Percentiles rank a stretch among this genome's conserved stretches.
These are phyloP conservation scores for Leptoxyphium fumago DNA, from an alignment of 2,329 filamentous ascomycete genomes.

Conservation along the genomic window DNA sequence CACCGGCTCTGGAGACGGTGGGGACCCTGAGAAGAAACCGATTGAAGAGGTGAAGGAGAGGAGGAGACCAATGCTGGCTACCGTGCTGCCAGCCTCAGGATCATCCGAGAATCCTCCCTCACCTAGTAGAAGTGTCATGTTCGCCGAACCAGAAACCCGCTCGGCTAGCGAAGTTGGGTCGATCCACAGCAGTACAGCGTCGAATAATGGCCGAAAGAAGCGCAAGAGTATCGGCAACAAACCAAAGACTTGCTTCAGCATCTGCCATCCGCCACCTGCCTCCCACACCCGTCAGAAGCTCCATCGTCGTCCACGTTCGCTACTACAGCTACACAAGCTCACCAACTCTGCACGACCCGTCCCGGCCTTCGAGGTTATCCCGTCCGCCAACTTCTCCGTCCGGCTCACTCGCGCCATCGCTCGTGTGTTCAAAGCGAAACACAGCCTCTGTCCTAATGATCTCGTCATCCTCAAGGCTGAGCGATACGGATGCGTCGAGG, in stretches of 20 bases:
- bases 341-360: slow-evolving; percentile 44
- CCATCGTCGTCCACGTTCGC: slow-evolving; percentile 50
- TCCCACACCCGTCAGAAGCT: slow-evolving; percentile 44
- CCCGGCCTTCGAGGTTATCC: slow-evolving; percentile 60
- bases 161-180: slow-evolving; percentile 16
- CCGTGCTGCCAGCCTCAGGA: background rate
- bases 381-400: slow-evolving; percentile 40
- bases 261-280: slow-evolving; percentile 52
- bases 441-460: slow-evolving; percentile 52
- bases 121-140: slow-evolving; percentile 18
- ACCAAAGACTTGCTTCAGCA: slow-evolving; percentile 47
- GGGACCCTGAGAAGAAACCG: background rate
- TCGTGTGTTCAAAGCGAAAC: slow-evolving; percentile 47
- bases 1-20: slow-evolving; percentile 2
- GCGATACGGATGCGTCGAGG: slow-evolving; percentile 42
- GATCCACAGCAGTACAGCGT: slow-evolving; percentile 17
- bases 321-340: slow-evolving; percentile 60
- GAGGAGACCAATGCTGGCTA: background rate
- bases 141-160: slow-evolving; percentile 19
- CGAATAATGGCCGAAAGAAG: slow-evolving; percentile 9
- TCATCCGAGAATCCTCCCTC: slow-evolving; percentile 6
- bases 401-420: slow-evolving; percentile 47
- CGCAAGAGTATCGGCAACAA: slow-evolving; percentile 18
- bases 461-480: slow-evolving; percentile 58
- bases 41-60: background rate